Evolutionary conservation across 108 stramenopile genomes (phyloP).

Genomic region (Fragilaria crotonensis): DNA sequence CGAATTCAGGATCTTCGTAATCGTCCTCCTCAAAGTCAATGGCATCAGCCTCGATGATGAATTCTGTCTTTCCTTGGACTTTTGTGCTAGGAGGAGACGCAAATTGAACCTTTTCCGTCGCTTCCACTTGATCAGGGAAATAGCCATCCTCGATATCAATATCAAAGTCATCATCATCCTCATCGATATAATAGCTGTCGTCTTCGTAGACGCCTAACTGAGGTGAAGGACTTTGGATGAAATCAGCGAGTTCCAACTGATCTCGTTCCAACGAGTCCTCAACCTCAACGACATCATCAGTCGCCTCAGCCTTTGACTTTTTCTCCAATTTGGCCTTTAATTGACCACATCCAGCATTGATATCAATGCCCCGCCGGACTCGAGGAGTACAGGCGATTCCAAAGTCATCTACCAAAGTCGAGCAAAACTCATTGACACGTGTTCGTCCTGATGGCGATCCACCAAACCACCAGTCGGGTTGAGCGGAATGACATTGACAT

Average conservation of each 20-base stretch:
- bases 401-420: slow-evolving; percentile 59
- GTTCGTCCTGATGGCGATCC: slow-evolving; percentile 49
- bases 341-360: slow-evolving; percentile 97
- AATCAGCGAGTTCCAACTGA: not conserved
- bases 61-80: slow-evolving; percentile 17
- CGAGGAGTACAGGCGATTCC: slow-evolving; percentile 73
- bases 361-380: slow-evolving; percentile 96
- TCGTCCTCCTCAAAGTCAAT: slow-evolving; percentile 41
- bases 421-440: slow-evolving; percentile 61
- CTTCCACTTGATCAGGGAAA: slow-evolving; percentile 10
- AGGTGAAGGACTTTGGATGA: slow-evolving; percentile 6
- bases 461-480: slow-evolving; percentile 87
- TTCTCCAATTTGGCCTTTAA: slow-evolving; percentile 70
- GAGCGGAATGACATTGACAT: slow-evolving; percentile 95
- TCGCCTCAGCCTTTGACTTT: slow-evolving; percentile 29
- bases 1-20: slow-evolving; percentile 38
- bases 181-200: slow-evolving; percentile 14
- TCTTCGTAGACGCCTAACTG: slow-evolving; percentile 46
- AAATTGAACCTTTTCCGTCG: not conserved
- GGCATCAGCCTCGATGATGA: slow-evolving; percentile 30
- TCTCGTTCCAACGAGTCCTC: not conserved
- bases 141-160: slow-evolving; percentile 2
- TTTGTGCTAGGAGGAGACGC: not conserved
- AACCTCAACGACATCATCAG: too few relatives aligned
- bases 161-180: slow-evolving; percentile 18